A percentile compares a stretch with the other conserved stretches of the same genome.
Evolutionary conservation across 805 yeast species (phyloP).

Genomic region (Candida dajiaensis): DNA sequence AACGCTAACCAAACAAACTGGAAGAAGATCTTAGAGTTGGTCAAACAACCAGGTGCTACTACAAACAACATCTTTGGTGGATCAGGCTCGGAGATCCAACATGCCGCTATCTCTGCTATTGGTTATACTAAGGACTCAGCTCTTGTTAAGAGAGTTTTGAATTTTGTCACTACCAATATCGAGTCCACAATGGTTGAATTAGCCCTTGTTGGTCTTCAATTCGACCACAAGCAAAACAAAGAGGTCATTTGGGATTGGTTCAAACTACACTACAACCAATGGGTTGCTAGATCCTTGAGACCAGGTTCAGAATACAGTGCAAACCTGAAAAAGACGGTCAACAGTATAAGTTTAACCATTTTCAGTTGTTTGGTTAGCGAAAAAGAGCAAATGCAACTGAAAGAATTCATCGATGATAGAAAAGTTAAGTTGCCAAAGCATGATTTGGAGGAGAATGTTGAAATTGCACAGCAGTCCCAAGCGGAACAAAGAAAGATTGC

Average conservation of each 20-base stretch:
- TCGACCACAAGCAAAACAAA: slow-evolving; percentile 28
- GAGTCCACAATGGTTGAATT: slow-evolving; percentile 50
- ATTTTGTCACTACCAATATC: slow-evolving; percentile 51
- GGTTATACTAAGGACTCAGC: slow-evolving; percentile 43
- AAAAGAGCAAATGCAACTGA: slow-evolving; percentile 21
- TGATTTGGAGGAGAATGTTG: slow-evolving; percentile 25
- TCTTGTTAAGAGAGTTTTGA: slow-evolving; percentile 46
- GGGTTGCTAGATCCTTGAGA: slow-evolving; percentile 43
- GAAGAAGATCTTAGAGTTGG: slow-evolving; percentile 51
- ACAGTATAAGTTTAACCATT: slow-evolving; percentile 30
- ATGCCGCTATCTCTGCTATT: slow-evolving; percentile 49
- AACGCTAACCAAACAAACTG: slow-evolving; percentile 41
- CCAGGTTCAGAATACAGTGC: slow-evolving; percentile 40
- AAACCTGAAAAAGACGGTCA: slow-evolving; percentile 39
- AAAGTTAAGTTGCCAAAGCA: slow-evolving; percentile 31
- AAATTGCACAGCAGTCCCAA: slow-evolving; percentile 9
- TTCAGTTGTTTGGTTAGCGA: slow-evolving; percentile 30
- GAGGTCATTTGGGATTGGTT: slow-evolving; percentile 53
- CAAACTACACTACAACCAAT: slow-evolving; percentile 41
- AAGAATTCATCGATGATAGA: slow-evolving; percentile 30
- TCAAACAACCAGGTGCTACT: slow-evolving; percentile 43
- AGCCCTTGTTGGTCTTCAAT: slow-evolving; percentile 49
- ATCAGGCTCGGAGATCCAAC: slow-evolving; percentile 37
- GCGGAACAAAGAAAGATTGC: slow-evolving; percentile 12
- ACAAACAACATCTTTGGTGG: slow-evolving; percentile 26